Conservation (phyloP, 805 yeast genomes). For the Nematodospora valgi region DNA sequence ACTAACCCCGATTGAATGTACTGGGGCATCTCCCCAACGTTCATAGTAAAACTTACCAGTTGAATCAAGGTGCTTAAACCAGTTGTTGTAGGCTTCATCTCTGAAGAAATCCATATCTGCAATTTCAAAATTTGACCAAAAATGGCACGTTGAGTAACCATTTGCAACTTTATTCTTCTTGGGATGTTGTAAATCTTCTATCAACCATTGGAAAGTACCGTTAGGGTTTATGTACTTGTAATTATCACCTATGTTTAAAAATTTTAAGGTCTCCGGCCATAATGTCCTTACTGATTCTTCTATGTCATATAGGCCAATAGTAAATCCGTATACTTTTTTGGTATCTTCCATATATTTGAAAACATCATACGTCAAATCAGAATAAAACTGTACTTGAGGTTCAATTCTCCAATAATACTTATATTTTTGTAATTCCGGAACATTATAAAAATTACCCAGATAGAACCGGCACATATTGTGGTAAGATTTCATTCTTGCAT, state of each 20-base stretch:
- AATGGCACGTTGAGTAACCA: conserved; percentile 71
- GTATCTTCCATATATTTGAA: conserved; percentile 70
- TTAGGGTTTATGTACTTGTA: conserved; percentile 46
- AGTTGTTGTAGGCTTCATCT: conserved; percentile 59
- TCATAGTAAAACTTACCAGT: conserved; percentile 86
- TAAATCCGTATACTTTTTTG: conserved; percentile 70
- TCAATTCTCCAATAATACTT: conserved; percentile 81
- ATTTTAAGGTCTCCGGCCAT: conserved; percentile 69
- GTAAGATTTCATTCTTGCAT: conserved; percentile 60
- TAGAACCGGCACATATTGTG: conserved; percentile 87
- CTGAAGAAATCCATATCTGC: conserved; percentile 81
- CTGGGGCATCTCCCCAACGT: conserved; percentile 94
- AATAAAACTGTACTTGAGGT: conserved; percentile 65
- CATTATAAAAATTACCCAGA: conserved; percentile 59
- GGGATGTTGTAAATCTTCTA: conserved; percentile 52
- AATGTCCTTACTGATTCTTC: conserved; percentile 59
- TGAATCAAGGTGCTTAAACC: conserved; percentile 61
- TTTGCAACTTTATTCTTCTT: conserved; percentile 38
- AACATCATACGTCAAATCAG: conserved; percentile 71
- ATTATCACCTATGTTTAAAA: conserved; percentile 52
- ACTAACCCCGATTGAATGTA: conserved; percentile 71
- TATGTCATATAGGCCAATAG: conserved; percentile 64
- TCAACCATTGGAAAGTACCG: conserved; percentile 52
- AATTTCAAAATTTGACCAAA: conserved; percentile 89
- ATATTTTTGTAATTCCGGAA: conserved; percentile 58